phyloP scores from a whole-genome alignment of 2,329 filamentous ascomycete species.

The Epichloe hybrida region DNA sequence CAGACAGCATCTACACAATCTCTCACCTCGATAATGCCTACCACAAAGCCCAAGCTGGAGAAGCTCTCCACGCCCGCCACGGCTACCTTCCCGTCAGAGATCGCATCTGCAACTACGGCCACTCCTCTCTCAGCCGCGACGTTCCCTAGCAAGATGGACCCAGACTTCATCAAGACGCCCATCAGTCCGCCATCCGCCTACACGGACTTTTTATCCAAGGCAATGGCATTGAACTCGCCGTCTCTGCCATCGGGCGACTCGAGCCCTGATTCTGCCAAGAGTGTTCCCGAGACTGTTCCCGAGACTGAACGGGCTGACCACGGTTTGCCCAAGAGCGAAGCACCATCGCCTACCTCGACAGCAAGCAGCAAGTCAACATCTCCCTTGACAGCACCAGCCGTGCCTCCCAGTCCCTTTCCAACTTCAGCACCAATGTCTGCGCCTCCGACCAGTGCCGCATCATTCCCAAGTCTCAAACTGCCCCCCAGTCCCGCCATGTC shows the following conservation, averaged over 20 bases:
- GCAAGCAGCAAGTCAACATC: slow-evolving; percentile 19
- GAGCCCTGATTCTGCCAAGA: slow-evolving; percentile 36
- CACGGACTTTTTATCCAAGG: slow-evolving; percentile 74
- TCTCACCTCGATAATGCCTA: slow-evolving; percentile 29
- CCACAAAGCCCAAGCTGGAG: slow-evolving; percentile 44
- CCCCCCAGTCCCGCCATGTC: slow-evolving; percentile 63
- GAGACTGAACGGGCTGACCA: slow-evolving; percentile 40
- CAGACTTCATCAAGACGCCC: slow-evolving; percentile 64
- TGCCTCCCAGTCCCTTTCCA: slow-evolving; percentile 39
- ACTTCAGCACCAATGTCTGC: slow-evolving; percentile 41
- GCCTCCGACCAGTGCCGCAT: slow-evolving; percentile 44
- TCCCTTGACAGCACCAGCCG: slow-evolving; percentile 23
- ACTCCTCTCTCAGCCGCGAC: slow-evolving; percentile 48
- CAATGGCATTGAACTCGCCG: slow-evolving; percentile 62
- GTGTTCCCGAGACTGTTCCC: slow-evolving; percentile 43
- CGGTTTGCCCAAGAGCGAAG: slow-evolving; percentile 44
- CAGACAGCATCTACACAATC: background rate
- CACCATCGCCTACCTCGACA: slow-evolving; percentile 29
- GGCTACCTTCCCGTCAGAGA: slow-evolving; percentile 47
- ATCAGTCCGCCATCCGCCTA: slow-evolving; percentile 87
- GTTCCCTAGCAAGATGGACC: slow-evolving; percentile 26
- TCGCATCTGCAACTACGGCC: slow-evolving; percentile 48
- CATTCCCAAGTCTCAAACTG: slow-evolving; percentile 58
- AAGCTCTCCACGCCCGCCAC: slow-evolving; percentile 50
- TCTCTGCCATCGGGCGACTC: slow-evolving; percentile 38